Conservation (phyloP, 2,329 filamentous ascomycete genomes). For the Alternaria consortialis region DNA sequence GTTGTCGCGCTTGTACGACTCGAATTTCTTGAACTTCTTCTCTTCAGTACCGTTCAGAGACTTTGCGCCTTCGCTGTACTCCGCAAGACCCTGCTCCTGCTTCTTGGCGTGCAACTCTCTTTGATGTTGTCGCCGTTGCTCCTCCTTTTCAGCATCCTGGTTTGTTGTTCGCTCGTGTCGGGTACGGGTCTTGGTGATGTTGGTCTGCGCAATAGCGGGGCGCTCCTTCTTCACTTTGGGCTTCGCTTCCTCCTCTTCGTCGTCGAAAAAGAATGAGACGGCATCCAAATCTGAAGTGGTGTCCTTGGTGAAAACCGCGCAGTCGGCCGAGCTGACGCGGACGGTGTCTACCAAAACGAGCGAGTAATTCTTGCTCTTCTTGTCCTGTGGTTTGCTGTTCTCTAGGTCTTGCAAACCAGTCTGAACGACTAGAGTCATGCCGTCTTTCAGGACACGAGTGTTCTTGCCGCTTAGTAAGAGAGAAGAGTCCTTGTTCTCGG, state of each 20-base stretch:
- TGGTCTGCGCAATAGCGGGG: slow-evolving; percentile 89
- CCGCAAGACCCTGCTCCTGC: slow-evolving; percentile 83
- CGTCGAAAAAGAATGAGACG: slow-evolving; percentile 98
- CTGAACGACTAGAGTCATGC: slow-evolving; percentile 93
- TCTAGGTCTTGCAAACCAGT: slow-evolving; percentile 90
- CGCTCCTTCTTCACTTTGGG: slow-evolving; percentile 86
- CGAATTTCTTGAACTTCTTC: slow-evolving; percentile 99
- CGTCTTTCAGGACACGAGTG: slow-evolving; percentile 82
- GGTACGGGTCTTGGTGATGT: slow-evolving; percentile 92
- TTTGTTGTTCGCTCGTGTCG: slow-evolving; percentile 90
- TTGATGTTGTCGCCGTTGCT: slow-evolving; percentile 87
- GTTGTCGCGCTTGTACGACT: slow-evolving; percentile 98
- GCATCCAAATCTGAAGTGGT: slow-evolving; percentile 91
- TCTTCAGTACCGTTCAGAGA: slow-evolving; percentile 89
- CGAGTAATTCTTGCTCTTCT: slow-evolving; percentile 87
- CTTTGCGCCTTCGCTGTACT: slow-evolving; percentile 85
- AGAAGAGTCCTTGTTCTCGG: slow-evolving; percentile 86
- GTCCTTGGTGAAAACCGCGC: slow-evolving; percentile 91
- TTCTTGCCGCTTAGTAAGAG: slow-evolving; percentile 90
- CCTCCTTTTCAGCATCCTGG: slow-evolving; percentile 88
- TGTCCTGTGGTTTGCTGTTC: slow-evolving; percentile 86
- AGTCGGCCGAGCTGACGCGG: slow-evolving; percentile 79
- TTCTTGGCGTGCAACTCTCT: slow-evolving; percentile 89
- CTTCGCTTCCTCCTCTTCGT: slow-evolving; percentile 87
- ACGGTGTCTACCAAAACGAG: slow-evolving; percentile 93